Percentiles rank a stretch among this genome's conserved stretches.
Evolutionary conservation across 306 rosid genomes (phyloP).

Genomic region (Gillenia trifoliata): DNA sequence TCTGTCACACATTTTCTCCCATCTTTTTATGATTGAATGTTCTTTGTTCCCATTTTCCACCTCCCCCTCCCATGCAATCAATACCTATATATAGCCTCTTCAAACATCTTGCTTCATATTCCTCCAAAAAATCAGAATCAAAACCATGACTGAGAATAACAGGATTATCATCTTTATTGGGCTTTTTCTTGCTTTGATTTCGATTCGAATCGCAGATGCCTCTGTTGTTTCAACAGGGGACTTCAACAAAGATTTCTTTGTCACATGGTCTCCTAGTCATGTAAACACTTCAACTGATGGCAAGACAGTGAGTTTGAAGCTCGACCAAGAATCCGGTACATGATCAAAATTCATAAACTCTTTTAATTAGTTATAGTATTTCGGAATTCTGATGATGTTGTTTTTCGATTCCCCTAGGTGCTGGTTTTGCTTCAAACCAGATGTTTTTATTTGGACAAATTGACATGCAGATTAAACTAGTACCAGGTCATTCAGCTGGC

Average conservation of each 20-base stretch:
- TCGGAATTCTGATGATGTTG: background rate
- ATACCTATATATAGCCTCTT: conserved; percentile 30
- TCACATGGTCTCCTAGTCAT: conserved; percentile 84
- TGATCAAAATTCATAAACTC: background rate
- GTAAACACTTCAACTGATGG: conserved; percentile 75
- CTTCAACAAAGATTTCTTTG: conserved; percentile 81
- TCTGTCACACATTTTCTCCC: conserved; percentile 22
- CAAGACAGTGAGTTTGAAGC: conserved; percentile 55
- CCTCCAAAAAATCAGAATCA: conserved; percentile 1
- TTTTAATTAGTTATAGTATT: background rate
- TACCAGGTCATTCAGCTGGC: conserved; percentile 90
- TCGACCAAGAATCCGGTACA: conserved; percentile 84
- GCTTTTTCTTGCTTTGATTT: conserved; percentile 30
- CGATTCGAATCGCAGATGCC: conserved; percentile 35
- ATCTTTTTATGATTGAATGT: background rate
- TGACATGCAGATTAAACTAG: conserved; percentile 86
- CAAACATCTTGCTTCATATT: conserved; percentile 5
- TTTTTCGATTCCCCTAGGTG: conserved; percentile 30
- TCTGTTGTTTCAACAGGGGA: conserved; percentile 79
- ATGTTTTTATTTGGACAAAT: conserved; percentile 85
- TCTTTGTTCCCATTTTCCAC: conserved; percentile 10
- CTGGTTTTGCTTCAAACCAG: conserved; percentile 80
- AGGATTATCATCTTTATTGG: conserved; percentile 28
- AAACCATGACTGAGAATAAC: conserved; percentile 35
- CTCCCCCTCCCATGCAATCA: conserved; percentile 18